Conservation (phyloP, 129 eudicot species). For the Apium graveolens region DNA sequence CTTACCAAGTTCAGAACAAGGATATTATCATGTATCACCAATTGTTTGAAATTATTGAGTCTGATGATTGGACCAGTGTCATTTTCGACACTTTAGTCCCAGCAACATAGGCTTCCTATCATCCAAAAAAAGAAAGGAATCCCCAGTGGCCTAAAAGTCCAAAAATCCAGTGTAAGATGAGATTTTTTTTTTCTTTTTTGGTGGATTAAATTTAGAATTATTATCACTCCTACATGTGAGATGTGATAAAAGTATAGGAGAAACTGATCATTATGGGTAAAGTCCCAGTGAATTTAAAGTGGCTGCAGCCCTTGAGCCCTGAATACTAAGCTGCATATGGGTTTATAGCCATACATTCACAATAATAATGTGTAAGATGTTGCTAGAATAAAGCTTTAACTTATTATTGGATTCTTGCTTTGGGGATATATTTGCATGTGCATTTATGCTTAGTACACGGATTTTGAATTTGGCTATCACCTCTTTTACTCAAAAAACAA, state of each 20-base stretch:
- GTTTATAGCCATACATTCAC: not conserved
- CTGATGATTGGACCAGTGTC: not conserved
- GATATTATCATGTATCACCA: not conserved
- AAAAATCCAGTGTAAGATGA: not conserved
- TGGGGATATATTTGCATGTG: not conserved
- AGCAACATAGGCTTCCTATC: not conserved
- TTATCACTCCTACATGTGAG: not conserved
- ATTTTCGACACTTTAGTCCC: not conserved
- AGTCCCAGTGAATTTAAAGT: not conserved
- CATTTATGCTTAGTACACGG: not conserved
- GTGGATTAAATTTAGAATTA: not conserved
- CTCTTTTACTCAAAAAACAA: not conserved
- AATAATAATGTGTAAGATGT: not conserved
- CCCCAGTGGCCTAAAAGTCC: not conserved
- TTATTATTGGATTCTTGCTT: not conserved
- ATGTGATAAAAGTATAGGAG: not conserved
- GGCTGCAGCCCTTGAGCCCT: not conserved
- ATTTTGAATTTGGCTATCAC: not conserved
- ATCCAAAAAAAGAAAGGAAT: too few species aligned
- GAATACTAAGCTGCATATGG: not conserved
- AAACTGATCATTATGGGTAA: not conserved
- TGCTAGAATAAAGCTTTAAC: not conserved
- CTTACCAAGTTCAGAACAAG: too few species aligned
- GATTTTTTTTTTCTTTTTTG: not conserved
- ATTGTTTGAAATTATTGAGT: not conserved